Evolutionary conservation across 495 filamentous ascomycete genomes (phyloP).

Genomic region (Aspergillus saccharolyticus): DNA sequence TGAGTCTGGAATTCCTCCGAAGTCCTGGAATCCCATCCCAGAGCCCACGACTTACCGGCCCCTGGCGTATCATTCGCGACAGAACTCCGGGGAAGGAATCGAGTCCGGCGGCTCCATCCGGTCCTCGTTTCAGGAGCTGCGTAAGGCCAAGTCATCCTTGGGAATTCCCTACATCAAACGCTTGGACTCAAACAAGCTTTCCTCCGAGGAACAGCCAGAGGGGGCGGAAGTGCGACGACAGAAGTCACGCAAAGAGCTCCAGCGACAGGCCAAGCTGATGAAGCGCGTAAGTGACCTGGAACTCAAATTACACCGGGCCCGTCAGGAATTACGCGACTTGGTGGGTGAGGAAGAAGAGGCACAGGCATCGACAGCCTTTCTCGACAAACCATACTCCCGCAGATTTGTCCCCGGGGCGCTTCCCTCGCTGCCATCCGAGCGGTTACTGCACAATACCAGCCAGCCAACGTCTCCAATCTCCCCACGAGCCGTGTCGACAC

Average conservation of each 20-base stretch:
- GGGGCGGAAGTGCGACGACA: slow-evolving; percentile 39
- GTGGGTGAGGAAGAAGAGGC: slow-evolving; percentile 37
- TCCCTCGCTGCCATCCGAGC: slow-evolving; percentile 56
- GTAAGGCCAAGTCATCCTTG: slow-evolving; percentile 28
- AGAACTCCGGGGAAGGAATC: slow-evolving; percentile 19
- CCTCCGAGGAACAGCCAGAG: slow-evolving; percentile 24
- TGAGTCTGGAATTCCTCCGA: slow-evolving; percentile 25
- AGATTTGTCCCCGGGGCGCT: slow-evolving; percentile 53
- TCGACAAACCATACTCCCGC: slow-evolving; percentile 38
- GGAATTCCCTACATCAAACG: slow-evolving; percentile 29
- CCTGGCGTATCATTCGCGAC: slow-evolving; percentile 16
- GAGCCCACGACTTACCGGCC: slow-evolving; percentile 32
- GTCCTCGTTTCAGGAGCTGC: slow-evolving; percentile 38
- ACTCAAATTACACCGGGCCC: slow-evolving; percentile 52
- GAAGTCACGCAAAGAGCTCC: slow-evolving; percentile 56
- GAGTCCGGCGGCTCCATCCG: slow-evolving; percentile 30
- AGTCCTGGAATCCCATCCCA: slow-evolving; percentile 38
- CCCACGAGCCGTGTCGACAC: slow-evolving; percentile 10
- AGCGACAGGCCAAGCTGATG: slow-evolving; percentile 55
- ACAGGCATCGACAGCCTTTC: slow-evolving; percentile 19
- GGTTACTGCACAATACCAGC: slow-evolving; percentile 37
- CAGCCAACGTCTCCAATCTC: slow-evolving; percentile 7
- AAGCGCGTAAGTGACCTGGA: slow-evolving; percentile 65
- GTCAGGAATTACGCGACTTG: slow-evolving; percentile 52
- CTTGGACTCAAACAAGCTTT: slow-evolving; percentile 15